A percentile compares a stretch with the other conserved stretches of the same genome.
Evolutionary conservation across 139 green algal species (phyloP).

Genomic region (Pedinophyceae sp.): DNA sequence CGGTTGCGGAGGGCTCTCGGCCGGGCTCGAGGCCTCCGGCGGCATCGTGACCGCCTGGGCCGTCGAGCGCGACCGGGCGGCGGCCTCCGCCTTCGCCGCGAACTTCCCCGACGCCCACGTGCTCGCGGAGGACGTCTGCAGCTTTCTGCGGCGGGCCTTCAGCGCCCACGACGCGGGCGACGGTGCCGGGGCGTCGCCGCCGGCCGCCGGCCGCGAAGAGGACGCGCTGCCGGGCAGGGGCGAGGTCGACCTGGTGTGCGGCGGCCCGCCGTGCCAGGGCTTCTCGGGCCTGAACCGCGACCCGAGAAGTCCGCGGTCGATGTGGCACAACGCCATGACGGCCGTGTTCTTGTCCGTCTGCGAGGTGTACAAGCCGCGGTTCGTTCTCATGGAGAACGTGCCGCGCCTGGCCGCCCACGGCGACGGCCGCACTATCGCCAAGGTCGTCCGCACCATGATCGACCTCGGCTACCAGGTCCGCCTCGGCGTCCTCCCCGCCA

Average conservation of each 20-base stretch:
- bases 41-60: slow-evolving; percentile 68
- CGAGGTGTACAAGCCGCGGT: slow-evolving; percentile 84
- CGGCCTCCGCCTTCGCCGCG: slow-evolving; percentile 71
- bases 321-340: slow-evolving; percentile 93
- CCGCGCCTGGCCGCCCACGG: slow-evolving; percentile 92
- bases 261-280: slow-evolving; percentile 88
- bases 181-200: slow-evolving; percentile 4
- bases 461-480: slow-evolving; percentile 96
- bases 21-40: slow-evolving; percentile 79
- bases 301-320: slow-evolving; percentile 89
- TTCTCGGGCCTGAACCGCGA: slow-evolving; percentile 98
- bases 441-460: slow-evolving; percentile 74
- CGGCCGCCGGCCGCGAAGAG: slow-evolving; percentile 15
- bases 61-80: slow-evolving; percentile 83
- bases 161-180: slow-evolving; percentile 46
- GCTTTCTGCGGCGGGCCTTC: slow-evolving; percentile 66
- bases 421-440: slow-evolving; percentile 80
- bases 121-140: slow-evolving; percentile 86
- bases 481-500: slow-evolving; percentile 91
- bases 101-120: slow-evolving; percentile 68
- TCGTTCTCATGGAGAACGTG: slow-evolving; percentile 95
- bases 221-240: slow-evolving; percentile 52
- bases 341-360: slow-evolving; percentile 81
- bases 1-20: slow-evolving; percentile 79
- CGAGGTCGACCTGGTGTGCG: slow-evolving; percentile 91